Evolutionary conservation across 2,329 filamentous ascomycete species (phyloP).

Genomic region (Fusarium sp.): DNA sequence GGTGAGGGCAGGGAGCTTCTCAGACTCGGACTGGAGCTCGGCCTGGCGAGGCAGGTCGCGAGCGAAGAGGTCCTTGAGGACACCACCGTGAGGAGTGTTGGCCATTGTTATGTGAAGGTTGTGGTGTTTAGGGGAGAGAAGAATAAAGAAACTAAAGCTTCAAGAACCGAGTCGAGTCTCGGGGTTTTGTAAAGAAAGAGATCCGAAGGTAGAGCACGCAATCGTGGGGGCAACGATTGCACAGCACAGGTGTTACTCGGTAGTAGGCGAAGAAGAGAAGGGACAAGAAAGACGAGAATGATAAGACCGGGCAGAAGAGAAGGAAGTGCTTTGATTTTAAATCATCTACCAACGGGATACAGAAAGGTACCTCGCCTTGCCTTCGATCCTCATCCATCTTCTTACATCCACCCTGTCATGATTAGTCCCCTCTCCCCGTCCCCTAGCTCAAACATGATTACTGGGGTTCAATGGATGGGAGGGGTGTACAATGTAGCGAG

Average conservation of each 20-base stretch:
- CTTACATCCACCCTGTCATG: slow-evolving; percentile 44
- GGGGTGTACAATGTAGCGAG: slow-evolving; percentile 30
- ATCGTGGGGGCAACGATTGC: slow-evolving; percentile 51
- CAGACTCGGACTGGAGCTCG: slow-evolving; percentile 86
- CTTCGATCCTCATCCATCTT: slow-evolving; percentile 42
- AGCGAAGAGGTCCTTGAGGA: slow-evolving; percentile 97
- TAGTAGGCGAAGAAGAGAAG: slow-evolving; percentile 23
- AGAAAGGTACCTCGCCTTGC: slow-evolving; percentile 31
- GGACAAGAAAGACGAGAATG: slow-evolving; percentile 23
- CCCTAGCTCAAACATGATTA: slow-evolving; percentile 32
- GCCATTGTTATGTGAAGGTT: slow-evolving; percentile 65
- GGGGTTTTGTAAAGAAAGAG: slow-evolving; percentile 28
- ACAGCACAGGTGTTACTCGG: slow-evolving; percentile 33
- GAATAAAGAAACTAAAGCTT: slow-evolving; percentile 13
- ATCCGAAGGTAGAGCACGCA: slow-evolving; percentile 50
- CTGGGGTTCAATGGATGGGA: slow-evolving; percentile 32
- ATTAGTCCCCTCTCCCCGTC: slow-evolving; percentile 35
- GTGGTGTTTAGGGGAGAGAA: slow-evolving; percentile 14
- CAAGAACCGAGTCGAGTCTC: slow-evolving; percentile 26
- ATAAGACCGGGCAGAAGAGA: slow-evolving; percentile 18
- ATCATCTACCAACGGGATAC: slow-evolving; percentile 25
- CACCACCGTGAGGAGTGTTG: slow-evolving; percentile 86
- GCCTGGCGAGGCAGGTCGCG: slow-evolving; percentile 88
- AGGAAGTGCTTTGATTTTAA: slow-evolving; percentile 42
- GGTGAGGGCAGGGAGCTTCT: slow-evolving; percentile 85